Base-by-base conservation (phyloP, 139 green algal species). In the Pleodorina starrii region DNA sequence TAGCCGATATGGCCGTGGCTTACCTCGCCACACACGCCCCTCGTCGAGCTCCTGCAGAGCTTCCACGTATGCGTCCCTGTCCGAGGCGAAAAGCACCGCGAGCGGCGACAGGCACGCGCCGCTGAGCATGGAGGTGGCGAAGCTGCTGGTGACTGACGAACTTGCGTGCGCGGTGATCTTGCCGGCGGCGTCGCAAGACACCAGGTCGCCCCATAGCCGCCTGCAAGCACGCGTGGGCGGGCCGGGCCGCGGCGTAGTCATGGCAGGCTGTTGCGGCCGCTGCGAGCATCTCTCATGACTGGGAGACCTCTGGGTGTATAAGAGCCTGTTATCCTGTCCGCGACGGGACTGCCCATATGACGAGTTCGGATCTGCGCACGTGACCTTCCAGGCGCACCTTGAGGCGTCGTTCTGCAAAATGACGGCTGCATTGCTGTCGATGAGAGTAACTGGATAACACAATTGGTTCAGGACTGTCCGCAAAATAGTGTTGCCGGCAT, bases 141-240 rank as follows among this genome's bases (percentile, higher is more conserved):
- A n/a, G n/a, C n/a, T n/a, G n/a, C n/a, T n/a, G n/a, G 60, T 32
- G 7, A 72, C 60, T 35, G 60, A 7, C 66, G n/a, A 46, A 4
- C 9, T 75, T 27, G 66, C 35, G 7, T 12, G 35, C n/a, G n/a
- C 16, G 32, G 66, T 23, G 66, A 44, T 14, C 66, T 75, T 75
- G 29, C 66, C 19, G 60, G 11, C 19, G 60, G 11, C 27, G 6
- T n/a, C 60, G 25, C 60, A 16, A 21, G 32, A 23, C n/a, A 75
- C n/a, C 32, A 75, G n/a, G 66, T 75, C 66, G n/a, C 66, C 66
- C 66, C 66, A 75, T 14, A 75, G 66, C 66, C 32, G 66, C 32
- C 66, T 75, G 66, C 9, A 10, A 21, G 59, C 11, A 12, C 12
- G 48, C 48, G 48, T n/a, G n/a, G n/a, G n/a, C n/a, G n/a, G n/a